phyloP scores from a whole-genome alignment of 257 asterid genomes.

The Solanum pennellii region DNA sequence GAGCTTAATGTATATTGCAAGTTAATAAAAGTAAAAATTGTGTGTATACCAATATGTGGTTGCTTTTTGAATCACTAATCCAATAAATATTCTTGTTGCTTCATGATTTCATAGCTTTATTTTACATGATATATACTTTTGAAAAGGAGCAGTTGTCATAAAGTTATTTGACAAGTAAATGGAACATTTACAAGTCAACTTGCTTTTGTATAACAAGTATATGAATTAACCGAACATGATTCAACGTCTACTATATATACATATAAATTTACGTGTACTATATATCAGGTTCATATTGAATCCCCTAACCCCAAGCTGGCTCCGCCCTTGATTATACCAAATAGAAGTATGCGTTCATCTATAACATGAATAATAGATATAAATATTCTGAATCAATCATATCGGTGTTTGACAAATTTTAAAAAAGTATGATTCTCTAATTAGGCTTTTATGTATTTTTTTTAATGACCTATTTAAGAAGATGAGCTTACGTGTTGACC shows the following conservation, averaged over 20 bases:
- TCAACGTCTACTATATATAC: background rate
- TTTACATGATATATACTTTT: background rate
- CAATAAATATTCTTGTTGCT: background rate
- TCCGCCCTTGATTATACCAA: background rate
- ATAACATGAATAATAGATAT: background rate
- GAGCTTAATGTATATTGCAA: background rate
- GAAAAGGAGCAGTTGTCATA: background rate
- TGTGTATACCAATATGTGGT: background rate
- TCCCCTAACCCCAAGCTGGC: background rate
- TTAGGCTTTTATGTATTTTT: background rate
- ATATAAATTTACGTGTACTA: too few species aligned
- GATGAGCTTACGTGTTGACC: background rate
- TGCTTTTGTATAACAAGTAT: background rate
- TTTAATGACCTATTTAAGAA: background rate
- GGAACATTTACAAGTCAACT: background rate
- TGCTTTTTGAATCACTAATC: background rate
- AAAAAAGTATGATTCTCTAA: background rate
- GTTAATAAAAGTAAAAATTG: background rate
- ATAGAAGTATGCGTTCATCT: background rate
- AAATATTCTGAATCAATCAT: too few species aligned
- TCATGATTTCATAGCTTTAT: background rate
- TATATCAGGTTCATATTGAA: background rate
- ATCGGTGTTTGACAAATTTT: background rate
- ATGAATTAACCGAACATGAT: accelerated
- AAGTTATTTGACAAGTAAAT: background rate